Evolutionary conservation across 257 asterid genomes (phyloP).

Genomic region (Nicotiana benthamiana): DNA sequence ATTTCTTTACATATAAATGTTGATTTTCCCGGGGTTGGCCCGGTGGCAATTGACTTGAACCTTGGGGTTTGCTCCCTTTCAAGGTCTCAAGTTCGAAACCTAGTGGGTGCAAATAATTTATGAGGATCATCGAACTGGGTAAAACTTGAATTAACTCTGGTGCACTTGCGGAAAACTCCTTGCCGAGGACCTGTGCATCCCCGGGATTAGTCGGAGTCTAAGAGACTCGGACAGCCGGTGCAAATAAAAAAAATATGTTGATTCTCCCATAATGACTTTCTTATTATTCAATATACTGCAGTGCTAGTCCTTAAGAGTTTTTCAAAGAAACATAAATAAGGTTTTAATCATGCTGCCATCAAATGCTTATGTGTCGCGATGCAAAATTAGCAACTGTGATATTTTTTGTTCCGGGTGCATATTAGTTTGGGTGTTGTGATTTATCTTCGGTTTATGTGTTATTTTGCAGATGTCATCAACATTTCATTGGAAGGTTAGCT

Average conservation of each 20-base stretch:
- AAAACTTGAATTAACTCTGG: too few species aligned
- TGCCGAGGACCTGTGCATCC: too few species aligned
- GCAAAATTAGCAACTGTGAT: not conserved
- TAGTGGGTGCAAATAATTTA: too few species aligned
- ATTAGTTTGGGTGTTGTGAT: not conserved
- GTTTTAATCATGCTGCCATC: not conserved
- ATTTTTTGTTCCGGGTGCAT: not conserved
- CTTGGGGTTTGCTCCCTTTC: too few species aligned
- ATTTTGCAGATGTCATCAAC: slow-evolving; percentile 19
- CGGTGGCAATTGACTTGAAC: too few species aligned
- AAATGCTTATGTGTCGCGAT: not conserved
- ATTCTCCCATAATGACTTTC: not conserved
- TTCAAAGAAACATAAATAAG: too few species aligned
- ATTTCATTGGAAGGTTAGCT: slow-evolving; percentile 19
- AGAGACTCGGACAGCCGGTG: too few species aligned
- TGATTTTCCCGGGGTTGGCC: not conserved
- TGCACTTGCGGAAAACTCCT: too few species aligned
- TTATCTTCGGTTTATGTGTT: not conserved
- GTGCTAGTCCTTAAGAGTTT: not conserved
- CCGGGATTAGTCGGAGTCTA: too few species aligned
- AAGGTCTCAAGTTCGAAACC: too few species aligned
- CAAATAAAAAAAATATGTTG: too few species aligned
- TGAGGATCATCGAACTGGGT: too few species aligned
- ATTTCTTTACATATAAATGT: not conserved
- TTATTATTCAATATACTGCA: not conserved